These are phyloP conservation scores for Serendipita sp. DNA, from an alignment of 768 basidiomycete species.

Conservation along the genomic window DNA sequence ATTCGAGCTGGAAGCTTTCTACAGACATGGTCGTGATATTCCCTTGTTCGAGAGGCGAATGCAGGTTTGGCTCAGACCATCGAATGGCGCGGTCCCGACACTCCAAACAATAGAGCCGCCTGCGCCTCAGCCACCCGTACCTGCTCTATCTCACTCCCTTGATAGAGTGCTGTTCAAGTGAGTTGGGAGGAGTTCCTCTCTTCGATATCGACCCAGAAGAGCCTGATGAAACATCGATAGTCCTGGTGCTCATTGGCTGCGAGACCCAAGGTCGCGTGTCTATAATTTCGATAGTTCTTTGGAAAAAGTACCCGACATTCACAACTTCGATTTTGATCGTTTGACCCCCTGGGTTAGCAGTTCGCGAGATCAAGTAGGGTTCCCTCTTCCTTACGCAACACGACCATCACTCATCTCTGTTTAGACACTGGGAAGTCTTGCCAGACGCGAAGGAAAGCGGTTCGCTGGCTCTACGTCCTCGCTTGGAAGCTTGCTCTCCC, in stretches of 20 bases:
- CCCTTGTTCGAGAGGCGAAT: conserved; percentile 4
- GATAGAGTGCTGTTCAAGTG: conserved; percentile 66
- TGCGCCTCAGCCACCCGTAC: conserved; percentile 37
- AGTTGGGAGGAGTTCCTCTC: conserved; percentile 18
- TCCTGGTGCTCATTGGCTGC: conserved; percentile 77
- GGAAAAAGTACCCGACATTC: conserved; percentile 56
- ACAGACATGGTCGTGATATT: neutral
- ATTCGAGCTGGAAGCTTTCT: neutral
- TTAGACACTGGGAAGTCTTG: conserved; percentile 52
- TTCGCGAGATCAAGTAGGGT: conserved; percentile 51
- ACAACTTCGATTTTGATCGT: conserved; percentile 74
- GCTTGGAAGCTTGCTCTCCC: conserved; percentile 63
- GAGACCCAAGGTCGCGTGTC: conserved; percentile 69
- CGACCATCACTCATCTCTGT: neutral
- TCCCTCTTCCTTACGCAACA: neutral
- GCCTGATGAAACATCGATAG: conserved; percentile 25
- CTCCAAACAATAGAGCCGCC: conserved; percentile 21
- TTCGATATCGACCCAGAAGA: neutral
- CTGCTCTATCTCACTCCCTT: conserved; percentile 48
- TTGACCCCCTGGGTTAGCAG: conserved; percentile 60
- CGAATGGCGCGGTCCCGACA: neutral
- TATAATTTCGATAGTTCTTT: conserved; percentile 72
- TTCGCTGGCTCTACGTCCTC: conserved; percentile 88
- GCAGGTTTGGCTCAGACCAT: neutral
- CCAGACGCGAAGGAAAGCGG: conserved; percentile 36